Evolutionary conservation across 2,329 filamentous ascomycete species (phyloP).

Genomic region (Colletotrichum shisoi): DNA sequence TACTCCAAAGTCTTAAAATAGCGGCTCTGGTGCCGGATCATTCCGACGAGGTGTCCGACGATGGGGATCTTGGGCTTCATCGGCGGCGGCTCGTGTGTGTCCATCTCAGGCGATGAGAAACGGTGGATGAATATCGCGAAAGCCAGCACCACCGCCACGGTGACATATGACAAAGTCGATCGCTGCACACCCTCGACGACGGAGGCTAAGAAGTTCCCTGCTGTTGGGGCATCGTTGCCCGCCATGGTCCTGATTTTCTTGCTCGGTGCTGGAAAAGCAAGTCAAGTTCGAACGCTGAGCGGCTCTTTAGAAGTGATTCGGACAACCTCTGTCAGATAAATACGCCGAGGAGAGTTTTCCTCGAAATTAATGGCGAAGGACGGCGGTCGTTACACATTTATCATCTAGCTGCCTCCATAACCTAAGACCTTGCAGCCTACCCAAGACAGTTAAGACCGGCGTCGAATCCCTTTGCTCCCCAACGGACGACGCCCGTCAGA

Average conservation of each 20-base stretch:
- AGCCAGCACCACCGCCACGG: background rate
- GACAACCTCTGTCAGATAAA: too few species aligned
- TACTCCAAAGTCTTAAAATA: constrained; percentile 53
- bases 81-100: constrained; percentile 54
- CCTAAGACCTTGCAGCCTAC: too few species aligned
- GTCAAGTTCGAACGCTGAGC: background rate
- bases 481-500: background rate
- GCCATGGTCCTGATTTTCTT: background rate
- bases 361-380: background rate
- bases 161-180: constrained; percentile 9
- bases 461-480: too few species aligned
- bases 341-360: too few species aligned
- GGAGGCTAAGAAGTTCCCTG: constrained; percentile 14
- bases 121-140: background rate
- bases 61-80: constrained; percentile 54
- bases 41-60: constrained; percentile 57
- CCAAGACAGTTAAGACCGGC: too few species aligned
- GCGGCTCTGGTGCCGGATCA: constrained; percentile 49
- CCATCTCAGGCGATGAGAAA: constrained; percentile 37
- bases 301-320: background rate
- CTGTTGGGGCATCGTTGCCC: constrained; percentile 16
- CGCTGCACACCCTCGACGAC: constrained; percentile 6
- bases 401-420: background rate
- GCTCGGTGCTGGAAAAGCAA: background rate
- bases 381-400: background rate